Evolutionary conservation across 306 rosid genomes (phyloP), one percentile per base, ranked within the genome.

Genomic region (Amphicarpaea edgeworthii): DNA sequence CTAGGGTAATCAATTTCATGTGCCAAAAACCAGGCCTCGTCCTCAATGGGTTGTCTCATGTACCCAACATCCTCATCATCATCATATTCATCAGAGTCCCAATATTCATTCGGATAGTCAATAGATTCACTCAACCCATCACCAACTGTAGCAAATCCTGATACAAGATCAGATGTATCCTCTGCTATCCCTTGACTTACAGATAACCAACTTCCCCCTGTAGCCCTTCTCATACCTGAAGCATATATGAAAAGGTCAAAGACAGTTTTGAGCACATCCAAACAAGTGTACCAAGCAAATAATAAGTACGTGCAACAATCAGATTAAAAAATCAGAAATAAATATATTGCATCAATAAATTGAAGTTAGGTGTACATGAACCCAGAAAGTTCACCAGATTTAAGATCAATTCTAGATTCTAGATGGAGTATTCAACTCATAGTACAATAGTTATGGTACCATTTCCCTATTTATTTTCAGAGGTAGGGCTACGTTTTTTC

Each of bases 1-100:
- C 97, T 92, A 49, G 97, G 97, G 74, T 92, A 92, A 83, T 92
- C 97, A 51, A 92, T 88, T 83, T 92, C 97, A 76, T 92, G 97
- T 1, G 93, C 96, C 85, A 92, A 79, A 81, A 92, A 92, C 97
- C 97, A 92, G 61, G 93, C 72, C 78, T 92, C 97, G 51, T 92
- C 97, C 87, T 92, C 97, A 77, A 92, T 92, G 42, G 97, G 97
- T 53, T 92, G 96, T 77, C 96, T 89, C 90, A 88, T 92, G 79
- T 92, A 92, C 62, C 97, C 97, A 79, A 90, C 91, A 77, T 92
- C 97, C 16, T 90, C 96, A 15, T 92, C 97, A 2, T 92, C 97
- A 24, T 92, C 97, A 57, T 92, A 92, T 72, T 92, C 97, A 79
- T 92, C 97, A 24, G 97, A 92, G 80, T 90, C 96, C 97, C 97